Evolutionary conservation across 2,329 filamentous ascomycete species (phyloP), one percentile per base, ranked within the genome.

Genomic region (Monosporascus cannonballus): DNA sequence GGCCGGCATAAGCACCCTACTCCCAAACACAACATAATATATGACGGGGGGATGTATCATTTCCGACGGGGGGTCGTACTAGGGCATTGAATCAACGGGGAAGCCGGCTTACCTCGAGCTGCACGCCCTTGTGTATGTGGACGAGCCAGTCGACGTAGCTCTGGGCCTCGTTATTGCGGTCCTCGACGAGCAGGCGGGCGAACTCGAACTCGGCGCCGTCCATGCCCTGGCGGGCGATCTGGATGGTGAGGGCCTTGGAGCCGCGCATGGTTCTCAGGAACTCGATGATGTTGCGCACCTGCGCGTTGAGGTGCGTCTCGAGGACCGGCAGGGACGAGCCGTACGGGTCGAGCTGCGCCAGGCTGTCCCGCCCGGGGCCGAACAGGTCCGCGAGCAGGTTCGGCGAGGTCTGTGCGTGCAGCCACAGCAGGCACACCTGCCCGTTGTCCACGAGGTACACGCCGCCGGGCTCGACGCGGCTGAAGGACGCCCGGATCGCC

Each of bases 91-190:
- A 34, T 34, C 11, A 34, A 14, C 11, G 18, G 42, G 30, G 9
- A 17, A 46, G 42, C 3, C 24, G 24, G 71, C 80, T 72, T 70
- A 87, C 84, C 80, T 99, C 94, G 58, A 96, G 77, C 68, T 96
- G 92, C 59, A 99, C 94, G 61, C 89, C 86, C 63, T 93, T 87
- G 72, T 99, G 94, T 57, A 97, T 80, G 71, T 96, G 89, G 53
- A 99, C 94, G 64, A 99, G 77, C 94, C 94, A 99, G 73, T 99
- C 94, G 36, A 97, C 94, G 71, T 97, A 99, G 67, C 89, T 96
- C 73, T 96, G 92, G 37, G 94, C 94, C 74, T 99, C 94, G 61
- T 96, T 96, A 70, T 97, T 97, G 59, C 94, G 83, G 67, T 99
- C 94, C 72, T 99, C 94, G 34, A 96, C 85, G 60, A 99, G 72